phyloP scores from a whole-genome alignment of 2,329 filamentous ascomycete genomes.

The Ustulina deusta region DNA sequence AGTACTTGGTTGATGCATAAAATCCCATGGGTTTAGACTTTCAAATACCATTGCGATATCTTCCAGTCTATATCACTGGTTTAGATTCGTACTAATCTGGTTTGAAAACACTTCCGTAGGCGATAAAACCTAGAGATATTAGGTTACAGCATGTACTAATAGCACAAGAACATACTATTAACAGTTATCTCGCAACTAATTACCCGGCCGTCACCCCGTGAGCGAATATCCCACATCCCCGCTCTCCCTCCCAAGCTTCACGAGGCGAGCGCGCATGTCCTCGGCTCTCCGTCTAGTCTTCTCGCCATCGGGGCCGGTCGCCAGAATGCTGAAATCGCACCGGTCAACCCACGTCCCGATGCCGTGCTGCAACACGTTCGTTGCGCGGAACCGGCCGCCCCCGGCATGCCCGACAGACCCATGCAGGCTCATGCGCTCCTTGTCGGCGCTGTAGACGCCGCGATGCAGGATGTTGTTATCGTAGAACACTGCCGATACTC shows the following conservation, averaged over 20 bases:
- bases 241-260: constrained; percentile 70
- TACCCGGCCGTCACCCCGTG: constrained; percentile 57
- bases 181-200: neutral
- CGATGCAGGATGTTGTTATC: constrained; percentile 89
- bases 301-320: constrained; percentile 52
- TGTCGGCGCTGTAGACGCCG: constrained; percentile 70
- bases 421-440: constrained; percentile 77
- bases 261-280: constrained; percentile 72
- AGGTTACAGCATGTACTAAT: too few relatives aligned
- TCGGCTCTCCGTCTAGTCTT: constrained; percentile 64
- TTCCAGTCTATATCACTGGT: too few relatives aligned
- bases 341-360: constrained; percentile 73
- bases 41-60: too few relatives aligned
- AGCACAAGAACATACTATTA: too few relatives aligned
- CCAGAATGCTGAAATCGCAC: constrained; percentile 63
- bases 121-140: too few relatives aligned
- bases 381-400: constrained; percentile 68
- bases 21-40: too few relatives aligned
- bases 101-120: too few relatives aligned
- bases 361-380: constrained; percentile 82
- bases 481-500: constrained; percentile 72
- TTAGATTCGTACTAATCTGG: too few relatives aligned
- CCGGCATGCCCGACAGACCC: constrained; percentile 74
- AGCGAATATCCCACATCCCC: constrained; percentile 74
- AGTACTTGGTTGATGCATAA: too few relatives aligned